Base-by-base conservation (phyloP, 2,329 filamentous ascomycete genomes). In the Tolypocladium ovalisporum region DNA sequence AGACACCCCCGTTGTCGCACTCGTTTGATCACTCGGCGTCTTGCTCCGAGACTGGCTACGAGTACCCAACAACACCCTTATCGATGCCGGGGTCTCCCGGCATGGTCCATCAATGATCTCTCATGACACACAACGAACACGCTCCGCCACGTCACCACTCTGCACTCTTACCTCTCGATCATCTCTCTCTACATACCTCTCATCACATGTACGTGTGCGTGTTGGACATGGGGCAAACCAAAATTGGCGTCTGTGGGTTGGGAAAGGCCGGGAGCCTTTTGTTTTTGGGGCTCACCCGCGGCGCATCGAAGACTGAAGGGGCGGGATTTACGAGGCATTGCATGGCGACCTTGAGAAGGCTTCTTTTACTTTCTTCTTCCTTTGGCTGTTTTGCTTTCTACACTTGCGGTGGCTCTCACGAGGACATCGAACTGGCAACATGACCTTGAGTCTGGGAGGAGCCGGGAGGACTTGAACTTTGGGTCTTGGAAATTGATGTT, bases 1-100 rank as follows among this genome's bases (percentile, higher is more conserved):
- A 91, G 88, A 90, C 88, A 71, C 88, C 88, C 74, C 85, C 88
- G 68, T 82, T 90, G 65, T 88, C 86, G 66, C 86, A 88, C 69
- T 87, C 84, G 34, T 88, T 85, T 70, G 85, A 88, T 66, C 81
- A 84, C 69, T 89, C 85, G 55, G 75, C 81, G 60, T 79, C 76
- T 66, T 83, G 82, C 70, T 85, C 82, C 36, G 83, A 86, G 64
- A 75, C 79, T 60, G 79, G 80, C 58, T 85, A 81, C 67, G 80
- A 84, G 62, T 85, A 85, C 72, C 87, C 86, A 40, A 82, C 81
- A 49, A 90, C 87, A 56, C 87, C 87, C 60, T 75, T 87, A 62
- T 89, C 86, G n/a, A 85, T 89, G 82, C 85, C 86, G 36, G 80
- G 79, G 52, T 88, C 86, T 51, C 87, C 87, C 49, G 79, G 79